These are phyloP conservation scores for Eucalyptus curtisii DNA, from an alignment of 345 rosid genomes.

Conservation along the genomic window DNA sequence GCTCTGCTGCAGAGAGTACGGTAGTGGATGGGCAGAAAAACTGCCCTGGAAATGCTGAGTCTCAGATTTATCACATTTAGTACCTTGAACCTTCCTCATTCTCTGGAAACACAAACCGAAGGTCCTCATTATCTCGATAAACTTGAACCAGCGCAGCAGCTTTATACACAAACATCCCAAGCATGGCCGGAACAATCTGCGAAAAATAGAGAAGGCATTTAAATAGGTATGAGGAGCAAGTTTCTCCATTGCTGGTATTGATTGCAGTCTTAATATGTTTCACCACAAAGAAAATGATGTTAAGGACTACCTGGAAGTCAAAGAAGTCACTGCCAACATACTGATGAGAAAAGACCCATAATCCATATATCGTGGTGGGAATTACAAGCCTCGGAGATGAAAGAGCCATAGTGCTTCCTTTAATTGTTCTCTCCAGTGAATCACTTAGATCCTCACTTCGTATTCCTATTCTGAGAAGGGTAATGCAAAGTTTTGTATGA, in stretches of 20 bases:
- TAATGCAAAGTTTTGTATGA: not conserved
- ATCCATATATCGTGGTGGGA: conserved; percentile 64
- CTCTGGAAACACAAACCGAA: conserved; percentile 59
- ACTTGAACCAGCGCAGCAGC: conserved; percentile 94
- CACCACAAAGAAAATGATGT: not conserved
- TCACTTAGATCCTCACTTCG: conserved; percentile 71
- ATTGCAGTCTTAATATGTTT: not conserved
- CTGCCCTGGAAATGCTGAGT: not conserved
- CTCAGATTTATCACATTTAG: not conserved
- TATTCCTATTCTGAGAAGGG: conserved; percentile 53
- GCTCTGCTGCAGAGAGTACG: not conserved
- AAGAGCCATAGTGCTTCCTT: conserved; percentile 70
- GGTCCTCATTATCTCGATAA: conserved; percentile 86
- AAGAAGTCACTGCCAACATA: conserved; percentile 40
- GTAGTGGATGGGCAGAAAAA: not conserved
- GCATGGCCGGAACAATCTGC: conserved; percentile 86
- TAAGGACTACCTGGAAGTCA: conserved; percentile 65
- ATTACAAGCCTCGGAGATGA: conserved; percentile 88
- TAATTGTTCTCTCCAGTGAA: conserved; percentile 45
- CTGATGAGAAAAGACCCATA: conserved; percentile 71
- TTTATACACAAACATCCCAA: conserved; percentile 89
- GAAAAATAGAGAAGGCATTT: not conserved
- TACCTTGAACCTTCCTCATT: conserved; percentile 16
- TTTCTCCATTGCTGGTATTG: not conserved
- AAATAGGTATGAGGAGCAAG: not conserved